These are phyloP conservation scores for Striga hermonthica DNA, from an alignment of 305 asterid genomes.

Conservation along the genomic window DNA sequence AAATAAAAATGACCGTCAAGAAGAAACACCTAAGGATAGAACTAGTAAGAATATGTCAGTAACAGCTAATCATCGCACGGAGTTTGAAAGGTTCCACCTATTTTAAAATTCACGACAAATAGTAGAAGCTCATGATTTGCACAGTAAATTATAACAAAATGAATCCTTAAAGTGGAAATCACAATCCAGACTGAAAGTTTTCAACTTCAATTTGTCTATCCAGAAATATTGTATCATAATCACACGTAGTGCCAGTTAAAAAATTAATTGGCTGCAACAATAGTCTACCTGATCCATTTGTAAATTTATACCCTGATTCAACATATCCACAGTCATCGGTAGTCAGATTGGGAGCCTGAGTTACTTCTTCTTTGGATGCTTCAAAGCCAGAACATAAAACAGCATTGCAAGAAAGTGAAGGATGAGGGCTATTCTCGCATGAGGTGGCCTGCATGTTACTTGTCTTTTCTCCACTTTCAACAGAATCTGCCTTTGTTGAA, in stretches of 20 bases:
- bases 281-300: slow-evolving; percentile 61
- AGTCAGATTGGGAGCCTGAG: slow-evolving; percentile 63
- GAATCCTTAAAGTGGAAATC: slow-evolving; percentile 18
- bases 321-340: slow-evolving; percentile 79
- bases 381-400: slow-evolving; percentile 79
- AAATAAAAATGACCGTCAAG: slow-evolving; percentile 28
- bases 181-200: neutral
- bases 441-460: slow-evolving; percentile 57
- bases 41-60: slow-evolving; percentile 16
- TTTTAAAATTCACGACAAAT: neutral
- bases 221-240: slow-evolving; percentile 1
- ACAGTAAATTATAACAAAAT: slow-evolving; percentile 6
- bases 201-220: neutral
- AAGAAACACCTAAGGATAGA: slow-evolving; percentile 20
- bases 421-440: slow-evolving; percentile 70
- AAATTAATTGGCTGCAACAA: slow-evolving; percentile 24
- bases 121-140: slow-evolving; percentile 21
- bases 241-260: slow-evolving; percentile 11
- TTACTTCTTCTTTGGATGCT: slow-evolving; percentile 90
- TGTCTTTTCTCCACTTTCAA: slow-evolving; percentile 94
- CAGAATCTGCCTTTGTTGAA: slow-evolving; percentile 89
- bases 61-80: neutral
- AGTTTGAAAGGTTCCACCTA: neutral
- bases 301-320: slow-evolving; percentile 69
- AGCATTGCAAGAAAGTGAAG: slow-evolving; percentile 97